These are phyloP conservation scores for Phytophthora citrophthora DNA, from an alignment of 352 stramenopile species.

Conservation along the genomic window DNA sequence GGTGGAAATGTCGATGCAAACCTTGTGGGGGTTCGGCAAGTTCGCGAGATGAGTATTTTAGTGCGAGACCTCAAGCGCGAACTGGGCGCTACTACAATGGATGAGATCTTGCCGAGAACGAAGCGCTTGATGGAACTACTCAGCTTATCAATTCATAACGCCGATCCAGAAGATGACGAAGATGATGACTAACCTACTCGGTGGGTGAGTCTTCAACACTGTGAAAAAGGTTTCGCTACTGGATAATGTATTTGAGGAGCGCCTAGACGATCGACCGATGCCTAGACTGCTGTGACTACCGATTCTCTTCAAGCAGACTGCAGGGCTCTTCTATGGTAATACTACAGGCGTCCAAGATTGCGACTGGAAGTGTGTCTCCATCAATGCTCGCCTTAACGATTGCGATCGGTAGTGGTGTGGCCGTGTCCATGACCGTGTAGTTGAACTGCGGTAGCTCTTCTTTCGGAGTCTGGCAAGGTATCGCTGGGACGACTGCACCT, in stretches of 20 bases:
- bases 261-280: slow-evolving; percentile 12
- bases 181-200: slow-evolving; percentile 38
- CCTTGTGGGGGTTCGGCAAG: slow-evolving; percentile 69
- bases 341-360: slow-evolving; percentile 30
- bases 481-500: slow-evolving; percentile 20
- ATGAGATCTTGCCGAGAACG: slow-evolving; percentile 80
- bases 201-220: not conserved
- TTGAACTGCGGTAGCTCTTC: slow-evolving; percentile 21
- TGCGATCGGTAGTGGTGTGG: slow-evolving; percentile 12
- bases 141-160: slow-evolving; percentile 71
- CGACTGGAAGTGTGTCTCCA: too few species aligned
- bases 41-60: slow-evolving; percentile 75
- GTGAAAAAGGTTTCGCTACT: not conserved
- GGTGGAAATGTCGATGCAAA: slow-evolving; percentile 23
- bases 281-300: slow-evolving; percentile 19
- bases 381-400: slow-evolving; percentile 17
- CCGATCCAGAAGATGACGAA: slow-evolving; percentile 33
- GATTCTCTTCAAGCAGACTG: slow-evolving; percentile 1
- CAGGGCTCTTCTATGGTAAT: slow-evolving; percentile 39
- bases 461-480: slow-evolving; percentile 25
- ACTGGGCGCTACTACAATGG: slow-evolving; percentile 68
- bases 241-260: slow-evolving; percentile 6
- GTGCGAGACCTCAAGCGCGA: slow-evolving; percentile 82
- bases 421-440: slow-evolving; percentile 30
- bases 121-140: slow-evolving; percentile 84